Evolutionary conservation across 2,329 filamentous ascomycete genomes (phyloP).

Genomic region (Claviceps sp.): DNA sequence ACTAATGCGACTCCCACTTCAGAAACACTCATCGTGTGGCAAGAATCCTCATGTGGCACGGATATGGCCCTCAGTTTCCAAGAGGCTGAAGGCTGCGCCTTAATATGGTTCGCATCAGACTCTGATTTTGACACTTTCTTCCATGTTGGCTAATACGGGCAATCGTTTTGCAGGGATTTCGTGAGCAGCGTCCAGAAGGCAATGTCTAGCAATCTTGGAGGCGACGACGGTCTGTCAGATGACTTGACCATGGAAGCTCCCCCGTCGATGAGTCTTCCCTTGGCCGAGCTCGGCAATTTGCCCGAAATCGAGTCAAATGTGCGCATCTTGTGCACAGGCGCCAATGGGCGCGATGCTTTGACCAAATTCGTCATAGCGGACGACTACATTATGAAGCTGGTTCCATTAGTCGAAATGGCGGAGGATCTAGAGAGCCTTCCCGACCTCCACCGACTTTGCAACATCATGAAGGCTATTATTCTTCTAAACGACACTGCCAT

Average conservation of each 20-base stretch:
- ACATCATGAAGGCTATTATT: conserved; percentile 94
- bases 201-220: conserved; percentile 33
- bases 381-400: conserved; percentile 76
- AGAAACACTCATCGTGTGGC: conserved; percentile 99
- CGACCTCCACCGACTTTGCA: conserved; percentile 85
- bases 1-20: conserved; percentile 5
- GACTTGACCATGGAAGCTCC: conserved; percentile 65
- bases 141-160: background rate
- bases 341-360: conserved; percentile 68
- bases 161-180: conserved; percentile 58
- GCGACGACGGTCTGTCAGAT: conserved; percentile 80
- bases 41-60: conserved; percentile 65
- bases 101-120: conserved; percentile 59
- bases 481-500: conserved; percentile 89
- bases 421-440: conserved; percentile 80
- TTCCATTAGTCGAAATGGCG: conserved; percentile 74
- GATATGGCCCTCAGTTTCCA: conserved; percentile 99
- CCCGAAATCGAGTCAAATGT: conserved; percentile 75
- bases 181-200: conserved; percentile 75
- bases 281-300: conserved; percentile 70
- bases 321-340: conserved; percentile 61
- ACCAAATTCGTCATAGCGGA: conserved; percentile 77
- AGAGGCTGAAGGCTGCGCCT: conserved; percentile 83
- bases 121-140: conserved; percentile 3
- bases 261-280: conserved; percentile 59